Percentiles rank a stretch among this genome's conserved stretches.
phyloP scores from a whole-genome alignment of 2,329 filamentous ascomycete species.

The Aspergillus melleus region DNA sequence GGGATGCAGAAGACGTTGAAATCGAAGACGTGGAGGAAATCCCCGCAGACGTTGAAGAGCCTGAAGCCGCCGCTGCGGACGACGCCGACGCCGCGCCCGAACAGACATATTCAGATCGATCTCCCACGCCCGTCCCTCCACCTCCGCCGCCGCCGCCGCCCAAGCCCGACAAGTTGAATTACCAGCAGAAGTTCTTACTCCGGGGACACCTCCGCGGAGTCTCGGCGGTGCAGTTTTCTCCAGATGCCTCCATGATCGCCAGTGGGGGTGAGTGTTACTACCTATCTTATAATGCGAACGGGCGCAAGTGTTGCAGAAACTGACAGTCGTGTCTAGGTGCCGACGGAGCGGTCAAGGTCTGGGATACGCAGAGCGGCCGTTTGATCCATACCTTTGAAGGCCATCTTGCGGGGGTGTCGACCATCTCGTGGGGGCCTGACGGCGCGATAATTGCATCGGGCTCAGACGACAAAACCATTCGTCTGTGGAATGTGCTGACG shows the following conservation, averaged over 20 bases:
- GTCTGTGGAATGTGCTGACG: constrained; percentile 76
- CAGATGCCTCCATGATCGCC: constrained; percentile 85
- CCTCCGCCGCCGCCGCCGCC: constrained; percentile 42
- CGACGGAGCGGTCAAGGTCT: constrained; percentile 88
- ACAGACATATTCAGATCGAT: constrained; percentile 29
- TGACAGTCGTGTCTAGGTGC: constrained; percentile 54
- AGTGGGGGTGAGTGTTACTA: constrained; percentile 62
- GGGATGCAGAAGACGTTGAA: constrained; percentile 3
- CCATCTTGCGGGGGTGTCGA: constrained; percentile 88
- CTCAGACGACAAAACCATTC: constrained; percentile 93
- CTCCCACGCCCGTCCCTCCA: constrained; percentile 38
- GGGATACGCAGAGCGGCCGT: constrained; percentile 75
- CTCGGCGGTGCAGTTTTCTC: constrained; percentile 85
- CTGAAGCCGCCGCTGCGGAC: constrained; percentile 16
- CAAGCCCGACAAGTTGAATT: constrained; percentile 63
- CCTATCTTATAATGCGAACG: background rate
- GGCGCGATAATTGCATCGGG: constrained; percentile 84
- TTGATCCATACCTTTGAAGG: constrained; percentile 88
- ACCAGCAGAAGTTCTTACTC: constrained; percentile 68
- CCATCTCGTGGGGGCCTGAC: constrained; percentile 91
- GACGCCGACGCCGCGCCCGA: constrained; percentile 9
- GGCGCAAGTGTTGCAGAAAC: background rate
- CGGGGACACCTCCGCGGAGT: constrained; percentile 77
- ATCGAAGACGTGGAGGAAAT: constrained; percentile 5
- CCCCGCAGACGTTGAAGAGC: constrained; percentile 22